Percentiles rank a stretch among this genome's conserved stretches.
phyloP scores from a whole-genome alignment of 1,139 yeast genomes.

The Pichia sp. region DNA sequence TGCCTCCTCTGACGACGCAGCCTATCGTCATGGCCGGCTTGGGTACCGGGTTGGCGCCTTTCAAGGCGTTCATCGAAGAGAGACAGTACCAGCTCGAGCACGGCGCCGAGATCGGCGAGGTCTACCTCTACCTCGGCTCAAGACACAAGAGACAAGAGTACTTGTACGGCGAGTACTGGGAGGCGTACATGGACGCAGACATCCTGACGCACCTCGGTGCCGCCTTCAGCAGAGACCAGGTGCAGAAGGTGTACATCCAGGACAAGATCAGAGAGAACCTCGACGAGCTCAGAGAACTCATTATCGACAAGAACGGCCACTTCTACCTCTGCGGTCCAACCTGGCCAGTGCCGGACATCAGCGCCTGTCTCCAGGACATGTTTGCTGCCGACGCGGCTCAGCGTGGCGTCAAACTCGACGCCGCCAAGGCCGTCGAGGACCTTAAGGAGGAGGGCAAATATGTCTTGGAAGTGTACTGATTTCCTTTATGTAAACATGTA shows the following conservation, averaged over 20 bases:
- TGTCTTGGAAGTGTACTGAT: conserved; percentile 84
- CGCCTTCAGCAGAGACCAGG: conserved; percentile 97
- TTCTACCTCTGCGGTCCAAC: conserved; percentile 98
- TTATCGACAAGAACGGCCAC: conserved; percentile 74
- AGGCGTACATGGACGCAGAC: conserved; percentile 91
- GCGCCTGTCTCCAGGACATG: conserved; percentile 84
- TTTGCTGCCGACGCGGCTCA: conserved; percentile 64
- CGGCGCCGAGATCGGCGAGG: conserved; percentile 85
- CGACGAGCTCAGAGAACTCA: conserved; percentile 70
- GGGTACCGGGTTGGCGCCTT: conserved; percentile 98
- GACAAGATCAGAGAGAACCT: conserved; percentile 82
- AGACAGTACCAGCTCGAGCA: conserved; percentile 89
- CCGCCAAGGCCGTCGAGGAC: conserved; percentile 79
- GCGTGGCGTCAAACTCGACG: conserved; percentile 65
- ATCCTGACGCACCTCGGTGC: conserved; percentile 94
- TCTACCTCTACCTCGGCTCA: conserved; percentile 86
- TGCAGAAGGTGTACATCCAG: conserved; percentile 90
- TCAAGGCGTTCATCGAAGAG: conserved; percentile 95
- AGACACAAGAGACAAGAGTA: conserved; percentile 96
- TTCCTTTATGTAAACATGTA: background rate
- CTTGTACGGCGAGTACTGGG: conserved; percentile 95
- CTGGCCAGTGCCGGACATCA: conserved; percentile 98
- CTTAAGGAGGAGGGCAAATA: conserved; percentile 92
- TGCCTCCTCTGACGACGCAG: conserved; percentile 80
- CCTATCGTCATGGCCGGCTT: conserved; percentile 97